Percentiles rank a stretch among this genome's conserved stretches.
Evolutionary conservation across 2,329 filamentous ascomycete genomes (phyloP).

Genomic region (Epichloe uncinata): DNA sequence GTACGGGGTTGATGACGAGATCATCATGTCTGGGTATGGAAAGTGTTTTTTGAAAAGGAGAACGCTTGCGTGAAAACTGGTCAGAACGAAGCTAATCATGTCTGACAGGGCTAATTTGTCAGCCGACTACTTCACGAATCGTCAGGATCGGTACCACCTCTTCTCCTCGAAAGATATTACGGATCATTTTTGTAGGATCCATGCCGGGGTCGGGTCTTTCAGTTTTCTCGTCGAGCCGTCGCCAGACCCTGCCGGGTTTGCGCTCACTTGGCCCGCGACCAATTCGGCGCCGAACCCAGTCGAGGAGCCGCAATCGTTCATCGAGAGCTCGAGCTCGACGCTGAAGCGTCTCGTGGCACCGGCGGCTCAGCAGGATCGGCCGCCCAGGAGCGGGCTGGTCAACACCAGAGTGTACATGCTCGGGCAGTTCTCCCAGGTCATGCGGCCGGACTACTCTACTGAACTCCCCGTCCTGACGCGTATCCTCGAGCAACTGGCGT

Average conservation of each 20-base stretch:
- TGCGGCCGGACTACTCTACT: conserved; percentile 69
- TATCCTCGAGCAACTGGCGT: conserved; percentile 56
- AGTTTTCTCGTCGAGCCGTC: conserved; percentile 68
- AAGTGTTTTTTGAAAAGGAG: too few relatives aligned
- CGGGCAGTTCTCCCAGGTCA: conserved; percentile 74
- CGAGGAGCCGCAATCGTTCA: conserved; percentile 54
- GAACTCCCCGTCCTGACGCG: conserved; percentile 72
- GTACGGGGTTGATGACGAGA: conserved; percentile 88
- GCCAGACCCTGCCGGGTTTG: conserved; percentile 40
- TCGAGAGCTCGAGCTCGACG: conserved; percentile 51
- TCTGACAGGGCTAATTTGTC: conserved; percentile 65
- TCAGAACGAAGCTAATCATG: neutral
- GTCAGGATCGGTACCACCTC: conserved; percentile 87
- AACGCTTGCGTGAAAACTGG: too few relatives aligned
- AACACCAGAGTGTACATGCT: conserved; percentile 76
- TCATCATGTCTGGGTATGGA: conserved; percentile 73
- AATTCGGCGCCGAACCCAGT: conserved; percentile 70
- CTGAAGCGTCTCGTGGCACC: conserved; percentile 52
- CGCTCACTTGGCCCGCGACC: conserved; percentile 56
- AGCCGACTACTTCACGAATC: conserved; percentile 88
- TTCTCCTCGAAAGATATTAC: conserved; percentile 70
- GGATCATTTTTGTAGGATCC: conserved; percentile 68
- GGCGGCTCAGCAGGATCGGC: conserved; percentile 1
- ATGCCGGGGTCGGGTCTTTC: conserved; percentile 62
- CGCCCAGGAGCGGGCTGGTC: conserved; percentile 15